Percentiles rank a stretch among this genome's conserved stretches.
Conservation (phyloP, 495 filamentous ascomycete species). For the Aspergillus sparsus region DNA sequence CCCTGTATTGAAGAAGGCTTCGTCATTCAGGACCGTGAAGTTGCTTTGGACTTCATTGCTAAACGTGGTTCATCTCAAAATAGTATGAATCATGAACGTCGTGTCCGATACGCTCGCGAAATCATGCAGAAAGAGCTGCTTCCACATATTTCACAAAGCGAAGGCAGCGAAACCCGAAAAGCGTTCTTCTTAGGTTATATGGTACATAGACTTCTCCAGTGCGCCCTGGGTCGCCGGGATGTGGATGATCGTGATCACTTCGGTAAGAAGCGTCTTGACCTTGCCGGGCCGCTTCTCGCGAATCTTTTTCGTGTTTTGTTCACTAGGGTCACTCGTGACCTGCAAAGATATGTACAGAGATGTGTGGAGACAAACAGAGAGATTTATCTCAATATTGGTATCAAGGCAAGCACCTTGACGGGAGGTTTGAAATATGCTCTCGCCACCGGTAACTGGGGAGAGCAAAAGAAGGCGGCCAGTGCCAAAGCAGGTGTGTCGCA, state of each 20-base stretch:
- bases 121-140: slow-evolving; percentile 96
- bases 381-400: slow-evolving; percentile 84
- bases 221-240: slow-evolving; percentile 84
- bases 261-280: slow-evolving; percentile 95
- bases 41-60: slow-evolving; percentile 94
- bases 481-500: slow-evolving; percentile 97
- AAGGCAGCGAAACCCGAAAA: slow-evolving; percentile 95
- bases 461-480: slow-evolving; percentile 95
- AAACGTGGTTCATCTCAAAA: slow-evolving; percentile 75
- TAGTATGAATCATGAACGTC: slow-evolving; percentile 76
- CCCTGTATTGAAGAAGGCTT: slow-evolving; percentile 96
- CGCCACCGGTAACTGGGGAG: slow-evolving; percentile 99
- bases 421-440: slow-evolving; percentile 95
- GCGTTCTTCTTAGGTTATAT: slow-evolving; percentile 99
- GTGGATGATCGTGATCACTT: slow-evolving; percentile 98
- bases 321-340: slow-evolving; percentile 81
- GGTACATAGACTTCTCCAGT: slow-evolving; percentile 92
- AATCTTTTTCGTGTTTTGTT: slow-evolving; percentile 89
- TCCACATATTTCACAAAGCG: slow-evolving; percentile 91
- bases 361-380: slow-evolving; percentile 86
- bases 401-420: slow-evolving; percentile 87
- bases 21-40: slow-evolving; percentile 91
- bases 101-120: slow-evolving; percentile 86
- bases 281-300: slow-evolving; percentile 91
- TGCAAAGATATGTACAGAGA: slow-evolving; percentile 84